phyloP scores from a whole-genome alignment of 331 rosid genomes.

The Acacia pycnantha region DNA sequence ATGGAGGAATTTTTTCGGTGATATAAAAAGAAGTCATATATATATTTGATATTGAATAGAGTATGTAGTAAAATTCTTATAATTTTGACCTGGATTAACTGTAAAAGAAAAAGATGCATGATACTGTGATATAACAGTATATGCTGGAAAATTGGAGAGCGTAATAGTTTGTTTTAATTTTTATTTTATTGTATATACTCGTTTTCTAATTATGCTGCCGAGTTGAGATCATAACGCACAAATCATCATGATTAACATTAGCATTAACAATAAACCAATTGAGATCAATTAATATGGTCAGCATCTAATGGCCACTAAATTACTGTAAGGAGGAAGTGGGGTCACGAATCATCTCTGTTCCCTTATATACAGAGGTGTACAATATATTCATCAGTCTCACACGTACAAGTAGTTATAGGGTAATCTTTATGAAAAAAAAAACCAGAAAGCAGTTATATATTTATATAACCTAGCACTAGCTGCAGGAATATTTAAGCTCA shows the following conservation, averaged over 20 bases:
- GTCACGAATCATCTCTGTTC: background rate
- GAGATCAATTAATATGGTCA: background rate
- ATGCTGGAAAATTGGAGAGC: background rate
- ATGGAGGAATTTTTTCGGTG: background rate
- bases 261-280: background rate
- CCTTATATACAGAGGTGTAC: background rate
- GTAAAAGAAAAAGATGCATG: background rate
- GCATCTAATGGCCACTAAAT: background rate
- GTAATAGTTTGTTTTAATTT: background rate
- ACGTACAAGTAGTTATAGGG: background rate
- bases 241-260: background rate
- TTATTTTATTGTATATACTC: background rate
- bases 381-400: slow-evolving; percentile 32
- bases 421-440: background rate
- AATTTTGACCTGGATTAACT: background rate
- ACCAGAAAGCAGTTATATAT: background rate
- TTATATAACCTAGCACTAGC: background rate
- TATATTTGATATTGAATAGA: no score
- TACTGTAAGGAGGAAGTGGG: background rate
- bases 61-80: background rate
- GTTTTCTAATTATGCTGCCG: background rate
- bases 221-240: background rate
- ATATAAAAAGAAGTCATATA: no score
- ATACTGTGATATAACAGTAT: no score
- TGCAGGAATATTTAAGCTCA: no score